Conservation (phyloP, 139 green algal species). For the Micromonas pusilla region DNA sequence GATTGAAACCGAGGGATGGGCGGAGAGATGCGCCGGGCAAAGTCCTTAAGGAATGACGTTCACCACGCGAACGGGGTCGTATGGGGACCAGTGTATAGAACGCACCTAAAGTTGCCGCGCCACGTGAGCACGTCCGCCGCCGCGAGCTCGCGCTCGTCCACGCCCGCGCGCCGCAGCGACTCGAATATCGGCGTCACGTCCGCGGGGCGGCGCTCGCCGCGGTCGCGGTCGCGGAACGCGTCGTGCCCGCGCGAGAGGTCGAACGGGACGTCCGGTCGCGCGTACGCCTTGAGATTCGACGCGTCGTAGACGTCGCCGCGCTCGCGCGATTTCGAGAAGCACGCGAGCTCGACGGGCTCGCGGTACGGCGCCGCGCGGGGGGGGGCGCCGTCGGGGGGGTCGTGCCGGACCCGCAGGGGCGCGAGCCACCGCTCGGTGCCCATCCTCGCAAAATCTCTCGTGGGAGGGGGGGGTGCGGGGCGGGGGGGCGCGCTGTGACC, state of each 20-base stretch:
- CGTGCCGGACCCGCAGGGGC: neutral
- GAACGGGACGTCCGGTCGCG: neutral
- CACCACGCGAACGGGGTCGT: too few relatives aligned
- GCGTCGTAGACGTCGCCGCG: neutral
- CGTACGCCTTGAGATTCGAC: neutral
- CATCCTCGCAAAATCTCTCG: too few relatives aligned
- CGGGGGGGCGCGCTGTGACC: too few relatives aligned
- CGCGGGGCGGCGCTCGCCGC: slow-evolving; percentile 16
- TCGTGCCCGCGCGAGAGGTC: slow-evolving; percentile 26
- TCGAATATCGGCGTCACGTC: slow-evolving; percentile 19
- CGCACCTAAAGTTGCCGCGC: slow-evolving; percentile 26
- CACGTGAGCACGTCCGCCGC: slow-evolving; percentile 27
- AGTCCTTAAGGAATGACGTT: too few relatives aligned
- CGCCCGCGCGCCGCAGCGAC: neutral
- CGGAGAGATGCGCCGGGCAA: too few relatives aligned
- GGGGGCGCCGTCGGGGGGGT: neutral
- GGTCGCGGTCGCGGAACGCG: slow-evolving; percentile 30
- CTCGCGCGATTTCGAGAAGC: neutral
- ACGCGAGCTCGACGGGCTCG: neutral
- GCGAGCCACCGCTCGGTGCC: neutral
- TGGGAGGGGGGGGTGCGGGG: too few relatives aligned
- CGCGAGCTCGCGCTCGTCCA: slow-evolving; percentile 4
- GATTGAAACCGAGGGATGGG: too few relatives aligned
- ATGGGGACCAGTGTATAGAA: too few relatives aligned
- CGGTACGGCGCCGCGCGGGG: neutral